Evolutionary conservation across 2,329 filamentous ascomycete genomes (phyloP).

Genomic region (Aspergillus neotritici): DNA sequence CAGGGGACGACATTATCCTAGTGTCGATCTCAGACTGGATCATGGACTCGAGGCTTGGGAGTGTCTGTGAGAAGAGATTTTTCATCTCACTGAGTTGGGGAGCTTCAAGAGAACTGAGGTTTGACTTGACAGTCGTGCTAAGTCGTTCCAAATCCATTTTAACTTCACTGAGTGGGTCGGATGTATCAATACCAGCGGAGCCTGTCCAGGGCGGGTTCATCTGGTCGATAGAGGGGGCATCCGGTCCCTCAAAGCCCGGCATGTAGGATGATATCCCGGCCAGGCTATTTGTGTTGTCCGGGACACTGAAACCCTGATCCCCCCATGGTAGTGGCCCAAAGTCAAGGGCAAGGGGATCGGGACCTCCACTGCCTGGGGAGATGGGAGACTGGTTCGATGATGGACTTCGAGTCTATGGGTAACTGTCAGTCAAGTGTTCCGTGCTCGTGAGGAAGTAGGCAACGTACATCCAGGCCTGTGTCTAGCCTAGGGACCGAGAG

Average conservation of each 20-base stretch:
- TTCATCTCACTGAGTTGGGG: constrained; percentile 1
- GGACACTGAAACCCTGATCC: too few species aligned
- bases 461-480: too few species aligned
- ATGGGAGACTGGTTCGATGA: constrained; percentile 1
- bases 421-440: too few species aligned
- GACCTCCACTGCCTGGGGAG: constrained; percentile 1
- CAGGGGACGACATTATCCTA: not conserved
- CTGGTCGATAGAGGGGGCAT: not conserved
- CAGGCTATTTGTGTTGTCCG: not conserved
- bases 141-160: not conserved
- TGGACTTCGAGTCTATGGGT: not conserved
- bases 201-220: not conserved
- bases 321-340: not conserved
- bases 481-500: too few species aligned
- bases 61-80: not conserved
- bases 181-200: not conserved
- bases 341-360: not conserved
- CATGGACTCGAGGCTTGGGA: not conserved
- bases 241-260: not conserved
- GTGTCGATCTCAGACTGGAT: constrained; percentile 6
- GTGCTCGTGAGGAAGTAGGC: too few species aligned
- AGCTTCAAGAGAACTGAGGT: not conserved
- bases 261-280: not conserved
- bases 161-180: not conserved
- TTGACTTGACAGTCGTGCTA: not conserved